Conservation (phyloP, 1,284 basidiomycete genomes). For the Volvariella surrecta region DNA sequence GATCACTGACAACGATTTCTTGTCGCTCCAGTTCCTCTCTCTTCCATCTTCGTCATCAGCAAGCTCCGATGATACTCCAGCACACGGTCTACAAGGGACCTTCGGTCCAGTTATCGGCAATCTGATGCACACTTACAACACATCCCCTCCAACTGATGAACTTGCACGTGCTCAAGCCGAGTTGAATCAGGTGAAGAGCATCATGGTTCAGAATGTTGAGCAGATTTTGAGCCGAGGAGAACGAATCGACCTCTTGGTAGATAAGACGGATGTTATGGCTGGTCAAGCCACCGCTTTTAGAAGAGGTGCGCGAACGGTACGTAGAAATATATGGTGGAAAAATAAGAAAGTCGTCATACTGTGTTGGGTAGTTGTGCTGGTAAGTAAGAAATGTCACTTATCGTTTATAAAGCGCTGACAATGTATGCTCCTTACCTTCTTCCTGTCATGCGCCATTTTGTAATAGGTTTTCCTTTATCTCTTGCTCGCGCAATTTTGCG, state of each 20-base stretch:
- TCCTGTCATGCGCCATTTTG: too few relatives aligned
- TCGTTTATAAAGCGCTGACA: too few relatives aligned
- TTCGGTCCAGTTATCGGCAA: constrained; percentile 60
- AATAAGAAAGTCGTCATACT: constrained; percentile 75
- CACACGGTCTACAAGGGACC: constrained; percentile 59
- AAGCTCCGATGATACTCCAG: constrained; percentile 36
- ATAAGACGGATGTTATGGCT: constrained; percentile 96
- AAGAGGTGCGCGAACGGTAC: constrained; percentile 77
- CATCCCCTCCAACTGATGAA: constrained; percentile 86
- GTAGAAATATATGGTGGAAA: constrained; percentile 97
- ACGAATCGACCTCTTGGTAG: constrained; percentile 90
- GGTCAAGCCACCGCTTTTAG: constrained; percentile 95
- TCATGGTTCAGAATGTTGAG: constrained; percentile 97
- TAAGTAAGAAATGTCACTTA: constrained; percentile 30
- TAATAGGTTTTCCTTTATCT: constrained; percentile 68
- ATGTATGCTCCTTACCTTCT: not conserved
- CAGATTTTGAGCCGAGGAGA: constrained; percentile 93
- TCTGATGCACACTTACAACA: constrained; percentile 84
- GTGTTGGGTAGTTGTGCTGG: constrained; percentile 65
- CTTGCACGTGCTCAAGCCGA: constrained; percentile 86
- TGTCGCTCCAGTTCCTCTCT: constrained; percentile 47
- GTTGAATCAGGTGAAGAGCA: constrained; percentile 89
- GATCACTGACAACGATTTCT: constrained; percentile 3
- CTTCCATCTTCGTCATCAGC: constrained; percentile 45
- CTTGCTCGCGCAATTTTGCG: constrained; percentile 81